Base-by-base conservation (phyloP, 2,329 filamentous ascomycete genomes). In the Cytospora piceicola region DNA sequence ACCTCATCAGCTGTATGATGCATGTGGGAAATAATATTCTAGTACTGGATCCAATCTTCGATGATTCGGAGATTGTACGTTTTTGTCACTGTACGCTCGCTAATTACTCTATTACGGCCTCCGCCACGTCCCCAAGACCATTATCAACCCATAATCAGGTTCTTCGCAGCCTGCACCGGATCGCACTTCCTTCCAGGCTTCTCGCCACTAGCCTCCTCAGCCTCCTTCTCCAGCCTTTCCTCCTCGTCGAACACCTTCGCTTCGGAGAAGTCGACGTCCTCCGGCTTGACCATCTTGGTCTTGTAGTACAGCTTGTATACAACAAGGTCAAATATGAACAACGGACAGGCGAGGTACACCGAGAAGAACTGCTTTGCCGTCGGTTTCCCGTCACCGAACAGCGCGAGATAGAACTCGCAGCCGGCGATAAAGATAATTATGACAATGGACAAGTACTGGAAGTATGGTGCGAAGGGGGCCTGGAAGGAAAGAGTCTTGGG, bases 141-240 rank as follows among this genome's bases (percentile, higher is more conserved):
- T 4, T 9, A 27, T 64, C 32, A 64, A 24, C 62, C 62, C 7
- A 64, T 24, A 4, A 64, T 20, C 3, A 64, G 7, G 24, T 64
- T 64, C 49, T 64, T 64, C 14, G 27, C 34, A 6, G 46, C 14
- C 36, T 54, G 62, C 2, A 64, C 32, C n/a, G 62, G 62, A 49
- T 59, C 55, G 9, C 56, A 59, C 24, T 60, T 64, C 34, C 55
- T 59, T 11, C 49, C 39, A 24, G 52, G 34, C 51, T 56, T 62
- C 36, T 54, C 22, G 77, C 83, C 12, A 87, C 67, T 0, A 85
- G 84, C 58, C 82, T 76, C 74, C 27, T 64, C 62, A 9, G 46
- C 80, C 46, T 76, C 65, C 30, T 74, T 70, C 62, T 58, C 20
- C 2, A 52, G 52, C 15, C 39, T 32, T 27, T 68, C 62, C 24